Evolutionary conservation across 2,329 filamentous ascomycete species (phyloP), one percentile per base, ranked within the genome.

Genomic region (Dothistroma septosporum): DNA sequence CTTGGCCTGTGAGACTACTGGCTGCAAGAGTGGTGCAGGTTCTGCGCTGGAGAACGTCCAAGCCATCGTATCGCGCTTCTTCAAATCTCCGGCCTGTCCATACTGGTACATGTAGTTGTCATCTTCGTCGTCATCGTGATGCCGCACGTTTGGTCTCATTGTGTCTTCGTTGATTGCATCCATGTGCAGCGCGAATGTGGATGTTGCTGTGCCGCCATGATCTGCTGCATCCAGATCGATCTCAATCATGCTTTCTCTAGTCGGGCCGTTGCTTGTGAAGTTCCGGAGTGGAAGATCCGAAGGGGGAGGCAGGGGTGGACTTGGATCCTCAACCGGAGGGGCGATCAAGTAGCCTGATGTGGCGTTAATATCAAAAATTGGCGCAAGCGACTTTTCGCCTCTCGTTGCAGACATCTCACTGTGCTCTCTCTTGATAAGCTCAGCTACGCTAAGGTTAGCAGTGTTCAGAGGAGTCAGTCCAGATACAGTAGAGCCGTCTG

Each of bases 171-270:
- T 64, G 28, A 65, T 63, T 12, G 61, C 60, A 49, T 61, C 55
- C 64, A 66, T 66, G 22, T 65, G 63, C 76, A 68, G 82, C 76
- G 19, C 79, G 76, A 56, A 83, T 74, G 65, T 82, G 76, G 68
- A 74, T 65, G 64, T 70, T 67, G 64, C 79, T 52, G 80, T 78
- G 9, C 79, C 77, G 9, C 81, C 66, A 33, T 76, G 79, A 37
- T 75, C 78, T 19, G 81, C 82, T 46, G 79, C 81, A 69, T 86
- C 83, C 41, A 87, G 77, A 67, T 87, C 83, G 59, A 86, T 84
- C 61, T 80, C 74, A 1, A 85, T 83, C 60, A 80, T 76, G 14
- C 79, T 81, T 67, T 78, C 83, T 50, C 79, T 76, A 59, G 79
- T 78, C 1, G 76, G 75, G 28, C 75, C 75, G 4, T 74, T 73